Conservation (phyloP, 2,329 filamentous ascomycete genomes). For the Aspergillus phoenicis region DNA sequence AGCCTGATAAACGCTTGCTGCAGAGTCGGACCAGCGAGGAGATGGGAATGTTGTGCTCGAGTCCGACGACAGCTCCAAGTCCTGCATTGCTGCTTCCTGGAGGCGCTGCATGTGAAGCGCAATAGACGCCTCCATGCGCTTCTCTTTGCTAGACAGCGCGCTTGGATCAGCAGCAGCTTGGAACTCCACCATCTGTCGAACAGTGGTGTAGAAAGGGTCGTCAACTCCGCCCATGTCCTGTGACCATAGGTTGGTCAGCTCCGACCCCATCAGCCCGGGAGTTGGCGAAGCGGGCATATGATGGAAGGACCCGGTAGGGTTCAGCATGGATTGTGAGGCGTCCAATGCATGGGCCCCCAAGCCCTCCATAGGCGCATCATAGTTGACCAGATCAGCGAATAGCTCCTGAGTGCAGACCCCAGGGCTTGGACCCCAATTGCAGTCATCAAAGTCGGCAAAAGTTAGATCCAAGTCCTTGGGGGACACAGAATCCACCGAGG, state of each 20-base stretch:
- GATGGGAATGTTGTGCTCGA: constrained; percentile 38
- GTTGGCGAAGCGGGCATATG: constrained; percentile 6
- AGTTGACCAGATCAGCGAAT: constrained; percentile 29
- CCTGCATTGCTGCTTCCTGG: constrained; percentile 32
- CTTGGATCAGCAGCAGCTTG: constrained; percentile 42
- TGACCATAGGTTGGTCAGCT: constrained; percentile 15
- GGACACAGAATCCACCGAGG: constrained; percentile 34
- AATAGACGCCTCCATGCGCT: constrained; percentile 46
- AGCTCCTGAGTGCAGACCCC: constrained; percentile 23
- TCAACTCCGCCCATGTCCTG: constrained; percentile 17
- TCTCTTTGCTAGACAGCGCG: constrained; percentile 41
- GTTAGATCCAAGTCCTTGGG: constrained; percentile 32
- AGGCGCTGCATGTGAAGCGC: constrained; percentile 44
- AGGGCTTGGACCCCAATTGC: constrained; percentile 26
- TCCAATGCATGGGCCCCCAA: constrained; percentile 22
- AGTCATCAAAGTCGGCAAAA: constrained; percentile 27
- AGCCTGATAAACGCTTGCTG: constrained; percentile 28
- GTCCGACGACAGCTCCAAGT: constrained; percentile 31
- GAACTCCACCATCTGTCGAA: constrained; percentile 40
- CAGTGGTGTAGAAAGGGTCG: constrained; percentile 17
- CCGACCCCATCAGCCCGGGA: constrained; percentile 7
- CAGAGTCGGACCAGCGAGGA: constrained; percentile 34
- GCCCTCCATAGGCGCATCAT: constrained; percentile 24
- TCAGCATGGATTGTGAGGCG: constrained; percentile 16
- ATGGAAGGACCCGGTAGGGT: constrained; percentile 18